These are phyloP conservation scores for Malus sylvestris DNA, from an alignment of 306 rosid genomes.

Conservation along the genomic window DNA sequence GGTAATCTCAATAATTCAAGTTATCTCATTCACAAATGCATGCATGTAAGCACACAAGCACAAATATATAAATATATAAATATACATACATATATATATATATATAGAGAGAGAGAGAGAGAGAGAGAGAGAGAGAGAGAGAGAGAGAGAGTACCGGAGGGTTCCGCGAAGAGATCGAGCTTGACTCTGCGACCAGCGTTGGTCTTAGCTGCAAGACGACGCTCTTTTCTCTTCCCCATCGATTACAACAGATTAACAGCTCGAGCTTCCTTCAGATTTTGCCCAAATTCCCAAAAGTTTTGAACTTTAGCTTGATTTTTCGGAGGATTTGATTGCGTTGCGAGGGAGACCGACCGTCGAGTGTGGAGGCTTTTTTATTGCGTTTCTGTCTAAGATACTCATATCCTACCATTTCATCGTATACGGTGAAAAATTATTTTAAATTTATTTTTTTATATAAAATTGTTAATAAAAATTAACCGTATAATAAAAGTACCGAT, in stretches of 20 bases:
- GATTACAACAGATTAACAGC: background rate
- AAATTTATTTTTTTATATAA: too few species aligned
- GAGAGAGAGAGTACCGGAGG: conserved; percentile 59
- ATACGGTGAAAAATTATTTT: too few species aligned
- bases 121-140: background rate
- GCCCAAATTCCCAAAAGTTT: background rate
- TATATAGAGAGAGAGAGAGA: background rate
- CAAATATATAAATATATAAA: too few species aligned
- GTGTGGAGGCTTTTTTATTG: background rate
- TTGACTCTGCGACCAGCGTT: conserved; percentile 95
- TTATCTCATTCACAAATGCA: background rate
- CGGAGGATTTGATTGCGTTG: background rate
- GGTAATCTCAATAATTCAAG: background rate
- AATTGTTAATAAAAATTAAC: too few species aligned
- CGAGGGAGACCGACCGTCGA: background rate
- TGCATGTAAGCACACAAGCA: too few species aligned
- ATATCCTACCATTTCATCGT: too few species aligned
- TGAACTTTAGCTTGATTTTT: background rate
- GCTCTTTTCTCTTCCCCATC: conserved; percentile 97
- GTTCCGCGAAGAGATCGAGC: conserved; percentile 96
- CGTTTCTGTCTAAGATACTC: background rate
- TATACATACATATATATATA: background rate
- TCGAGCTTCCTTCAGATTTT: background rate
- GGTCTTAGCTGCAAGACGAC: conserved; percentile 77
- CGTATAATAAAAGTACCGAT: too few species aligned